Base-by-base conservation (phyloP, 225 moss, liverwort and hornwort genomes). In the Pleurozium schreberi region DNA sequence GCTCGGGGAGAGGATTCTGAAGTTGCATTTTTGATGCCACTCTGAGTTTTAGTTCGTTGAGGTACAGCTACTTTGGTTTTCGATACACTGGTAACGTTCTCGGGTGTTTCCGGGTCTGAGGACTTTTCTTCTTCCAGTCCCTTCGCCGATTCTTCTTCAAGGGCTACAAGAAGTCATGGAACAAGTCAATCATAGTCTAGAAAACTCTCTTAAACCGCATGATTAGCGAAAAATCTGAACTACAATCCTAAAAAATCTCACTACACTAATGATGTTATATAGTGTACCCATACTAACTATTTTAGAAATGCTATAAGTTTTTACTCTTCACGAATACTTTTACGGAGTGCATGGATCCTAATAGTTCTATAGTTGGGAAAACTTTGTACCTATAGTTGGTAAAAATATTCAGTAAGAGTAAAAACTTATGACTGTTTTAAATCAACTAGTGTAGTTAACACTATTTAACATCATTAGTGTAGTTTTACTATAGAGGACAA, bases 41-140 rank as follows among this genome's bases (percentile, higher is more conserved):
- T 28, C 82, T 88, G 77, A 55, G 90, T 85, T 69, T 88, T 83
- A 74, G 86, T 71, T 71, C 84, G 88, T 86, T 92, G 74, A 79
- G 80, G 68, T 22, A 87, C 80, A 65, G 85, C 89, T 47, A 36
- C 84, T 83, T 82, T 88, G 75, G 85, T 70, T 70, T 87, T 86
- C 45, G 88, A 83, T 70, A 88, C 76, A 75, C 22, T 68, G 68
- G 30, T 82, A 69, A 74, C 89, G 63, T 70, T 88, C 91, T 93
- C 87, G 20, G 92, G n/a, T 62, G 86, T 85, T 74, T 57, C 63
- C 28, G 50, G 59, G 47, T 88, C 86, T 59, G 45, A 31, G 33
- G 84, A 87, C 22, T 80, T 88, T 49, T 74, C 86, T 49, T 74
- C 86, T 28, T 83, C 88, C 52, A 33, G 74, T 79, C 62, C 92